Conservation (phyloP, 441 rosid genomes). For the Gossypium aridum region DNA sequence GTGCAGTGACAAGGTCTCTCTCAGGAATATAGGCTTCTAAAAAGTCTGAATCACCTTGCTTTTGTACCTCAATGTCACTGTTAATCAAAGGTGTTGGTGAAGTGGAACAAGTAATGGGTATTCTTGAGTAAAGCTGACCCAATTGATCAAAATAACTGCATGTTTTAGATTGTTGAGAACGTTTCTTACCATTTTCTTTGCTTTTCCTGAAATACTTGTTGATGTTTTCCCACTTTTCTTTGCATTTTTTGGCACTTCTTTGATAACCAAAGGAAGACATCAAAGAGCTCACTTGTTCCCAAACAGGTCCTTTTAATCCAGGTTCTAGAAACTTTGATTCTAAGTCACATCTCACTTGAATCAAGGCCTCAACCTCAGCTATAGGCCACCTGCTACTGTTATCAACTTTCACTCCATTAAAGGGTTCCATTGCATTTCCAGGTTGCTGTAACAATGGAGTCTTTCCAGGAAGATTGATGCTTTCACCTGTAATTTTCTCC, state of each 20-base stretch:
- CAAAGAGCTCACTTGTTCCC: slow-evolving; percentile 36
- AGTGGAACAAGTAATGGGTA: slow-evolving; percentile 6
- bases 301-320: slow-evolving; percentile 36
- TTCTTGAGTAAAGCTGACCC: slow-evolving; percentile 33
- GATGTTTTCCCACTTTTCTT: slow-evolving; percentile 52
- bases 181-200: slow-evolving; percentile 26
- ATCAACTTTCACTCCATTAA: slow-evolving; percentile 3
- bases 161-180: slow-evolving; percentile 27
- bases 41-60: slow-evolving; percentile 25
- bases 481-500: slow-evolving; percentile 40
- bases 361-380: slow-evolving; percentile 28
- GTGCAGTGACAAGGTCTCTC: slow-evolving; percentile 8
- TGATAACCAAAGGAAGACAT: slow-evolving; percentile 36
- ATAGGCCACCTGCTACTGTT: neutral
- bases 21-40: slow-evolving; percentile 16
- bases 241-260: slow-evolving; percentile 40
- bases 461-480: slow-evolving; percentile 22
- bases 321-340: slow-evolving; percentile 34
- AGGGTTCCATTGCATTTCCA: slow-evolving; percentile 15
- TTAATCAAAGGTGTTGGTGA: neutral
- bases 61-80: neutral
- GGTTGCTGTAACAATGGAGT: slow-evolving; percentile 11
- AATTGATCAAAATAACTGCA: slow-evolving; percentile 34
- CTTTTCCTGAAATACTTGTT: slow-evolving; percentile 39
- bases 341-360: slow-evolving; percentile 24